Conservation (phyloP, 441 rosid genomes). For the Daphne laureola region DNA sequence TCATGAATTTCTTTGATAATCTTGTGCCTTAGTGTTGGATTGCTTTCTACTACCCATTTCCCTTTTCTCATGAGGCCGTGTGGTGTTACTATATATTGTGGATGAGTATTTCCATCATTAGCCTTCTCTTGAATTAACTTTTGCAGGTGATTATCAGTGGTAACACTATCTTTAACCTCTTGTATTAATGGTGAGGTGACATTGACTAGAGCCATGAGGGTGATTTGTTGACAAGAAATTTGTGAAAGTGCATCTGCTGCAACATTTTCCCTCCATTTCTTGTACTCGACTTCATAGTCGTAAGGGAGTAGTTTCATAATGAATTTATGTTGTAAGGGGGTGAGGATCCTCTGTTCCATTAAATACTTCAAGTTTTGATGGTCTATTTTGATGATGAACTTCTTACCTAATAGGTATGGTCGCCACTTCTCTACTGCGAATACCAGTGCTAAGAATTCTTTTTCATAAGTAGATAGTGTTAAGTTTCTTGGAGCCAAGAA, state of each 20-base stretch:
- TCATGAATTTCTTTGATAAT: background rate
- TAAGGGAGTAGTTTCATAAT: background rate
- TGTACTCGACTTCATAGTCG: background rate
- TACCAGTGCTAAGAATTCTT: background rate
- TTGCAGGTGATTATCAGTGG: background rate
- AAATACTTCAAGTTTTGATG: background rate
- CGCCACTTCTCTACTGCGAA: background rate
- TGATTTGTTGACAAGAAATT: background rate
- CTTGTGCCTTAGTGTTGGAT: background rate
- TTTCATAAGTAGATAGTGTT: background rate
- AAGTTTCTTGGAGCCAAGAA: background rate
- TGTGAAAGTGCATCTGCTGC: background rate
- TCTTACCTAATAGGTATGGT: background rate
- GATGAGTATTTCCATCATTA: no score
- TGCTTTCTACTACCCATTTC: background rate
- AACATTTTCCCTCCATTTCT: background rate
- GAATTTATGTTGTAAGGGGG: background rate
- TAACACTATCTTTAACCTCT: background rate
- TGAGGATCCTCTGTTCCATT: background rate
- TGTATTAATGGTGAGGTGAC: background rate
- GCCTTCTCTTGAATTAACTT: background rate
- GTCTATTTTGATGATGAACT: background rate
- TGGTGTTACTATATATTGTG: background rate
- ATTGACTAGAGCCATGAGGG: background rate
- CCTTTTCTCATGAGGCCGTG: background rate